Percentiles rank a stretch among this genome's conserved stretches.
phyloP scores from a whole-genome alignment of 176 grass and related monocot species.

The Hsuehochloa calcarea region DNA sequence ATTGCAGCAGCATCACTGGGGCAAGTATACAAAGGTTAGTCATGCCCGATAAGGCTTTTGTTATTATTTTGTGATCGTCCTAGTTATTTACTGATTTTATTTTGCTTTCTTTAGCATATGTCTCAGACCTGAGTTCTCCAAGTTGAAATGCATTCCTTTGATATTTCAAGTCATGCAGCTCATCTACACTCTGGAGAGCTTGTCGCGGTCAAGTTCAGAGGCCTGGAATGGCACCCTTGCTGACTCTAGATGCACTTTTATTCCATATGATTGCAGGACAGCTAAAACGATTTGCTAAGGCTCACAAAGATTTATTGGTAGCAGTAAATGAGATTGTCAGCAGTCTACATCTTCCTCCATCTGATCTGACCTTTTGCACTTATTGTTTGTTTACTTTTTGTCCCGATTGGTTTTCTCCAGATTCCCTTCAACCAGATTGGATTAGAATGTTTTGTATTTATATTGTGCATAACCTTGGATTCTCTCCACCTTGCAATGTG shows the following conservation, averaged over 20 bases:
- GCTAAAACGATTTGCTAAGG: constrained; percentile 91
- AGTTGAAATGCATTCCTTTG: constrained; percentile 86
- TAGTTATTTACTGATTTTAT: constrained; percentile 30
- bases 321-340: constrained; percentile 93
- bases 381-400: constrained; percentile 8
- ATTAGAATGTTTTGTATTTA: background rate
- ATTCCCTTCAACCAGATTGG: background rate
- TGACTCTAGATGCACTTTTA: constrained; percentile 90
- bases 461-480: constrained; percentile 9
- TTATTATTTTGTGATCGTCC: constrained; percentile 1
- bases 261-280: constrained; percentile 98
- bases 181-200: constrained; percentile 95
- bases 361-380: background rate
- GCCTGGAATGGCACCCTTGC: constrained; percentile 81
- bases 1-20: constrained; percentile 93
- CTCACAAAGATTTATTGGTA: constrained; percentile 95
- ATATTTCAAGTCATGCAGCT: constrained; percentile 98
- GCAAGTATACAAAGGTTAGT: constrained; percentile 97
- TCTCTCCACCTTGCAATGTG: background rate
- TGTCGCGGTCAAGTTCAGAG: constrained; percentile 93
- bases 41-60: constrained; percentile 15
- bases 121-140: constrained; percentile 44
- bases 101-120: constrained; percentile 36
- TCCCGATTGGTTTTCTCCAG: background rate
- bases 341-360: constrained; percentile 12